phyloP scores from a whole-genome alignment of 176 grass and related monocot species.

The Zea mays region Zm-B73-REFERENCE-NAM-5.0 NC_050103.1:740501-741000 shows the following conservation, averaged over 20 bases:
- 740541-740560: slow-evolving; percentile 16
- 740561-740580: slow-evolving; percentile 12
- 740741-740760: too few species aligned
- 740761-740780: too few species aligned
- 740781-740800: too few species aligned
- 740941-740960: slow-evolving; percentile 6
- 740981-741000: slow-evolving; percentile 5
- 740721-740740: too few species aligned
- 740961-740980: neutral
- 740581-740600: neutral
- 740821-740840: too few species aligned
- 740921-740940: neutral
- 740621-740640: neutral
- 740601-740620: neutral
- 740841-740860: too few species aligned
- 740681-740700: neutral
- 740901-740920: too few species aligned
- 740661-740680: neutral
- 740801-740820: too few species aligned
- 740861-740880: too few species aligned
- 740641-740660: slow-evolving; percentile 37
- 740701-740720: neutral
- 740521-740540: too few species aligned
- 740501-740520: too few species aligned
- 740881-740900: too few species aligned